Evolutionary conservation across 345 rosid species (phyloP).

Genomic region (Mercurialis annua): DNA sequence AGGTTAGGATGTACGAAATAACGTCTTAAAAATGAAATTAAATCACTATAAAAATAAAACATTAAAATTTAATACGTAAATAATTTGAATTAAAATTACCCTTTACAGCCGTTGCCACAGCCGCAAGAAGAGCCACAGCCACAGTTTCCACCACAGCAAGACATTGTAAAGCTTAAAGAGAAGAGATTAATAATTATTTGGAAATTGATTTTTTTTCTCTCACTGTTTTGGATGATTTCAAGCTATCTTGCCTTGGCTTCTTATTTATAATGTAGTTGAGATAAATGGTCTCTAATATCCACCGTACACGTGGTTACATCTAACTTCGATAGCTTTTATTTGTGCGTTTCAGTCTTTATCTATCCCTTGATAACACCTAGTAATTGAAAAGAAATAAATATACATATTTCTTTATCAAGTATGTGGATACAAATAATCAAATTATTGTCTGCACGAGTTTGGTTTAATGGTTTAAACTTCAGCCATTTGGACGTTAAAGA

Average conservation of each 20-base stretch:
- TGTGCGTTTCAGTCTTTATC: no score
- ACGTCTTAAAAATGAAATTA: no score
- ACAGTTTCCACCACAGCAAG: conserved; percentile 27
- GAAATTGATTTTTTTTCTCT: neutral
- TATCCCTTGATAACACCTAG: no score
- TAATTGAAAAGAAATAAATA: no score
- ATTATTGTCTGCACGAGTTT: no score
- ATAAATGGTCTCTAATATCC: neutral
- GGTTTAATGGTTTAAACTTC: no score
- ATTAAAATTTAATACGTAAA: no score
- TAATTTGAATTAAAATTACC: conserved; percentile 12
- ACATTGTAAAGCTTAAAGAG: neutral
- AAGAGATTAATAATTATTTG: neutral
- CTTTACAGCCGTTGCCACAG: conserved; percentile 18
- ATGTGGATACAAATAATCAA: no score
- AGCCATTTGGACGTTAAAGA: no score
- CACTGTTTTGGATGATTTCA: neutral
- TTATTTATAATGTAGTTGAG: conserved; percentile 19
- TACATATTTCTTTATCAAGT: neutral
- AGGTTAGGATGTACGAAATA: no score
- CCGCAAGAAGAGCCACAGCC: conserved; percentile 24
- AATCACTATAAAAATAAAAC: no score
- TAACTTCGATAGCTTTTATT: conserved; percentile 7
- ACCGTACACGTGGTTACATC: conserved; percentile 37
- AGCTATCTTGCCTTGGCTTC: fast-evolving